Percentiles rank a stretch among this genome's conserved stretches.
phyloP scores from a whole-genome alignment of 2,329 filamentous ascomycete species.

The Alternaria brassicae region DNA sequence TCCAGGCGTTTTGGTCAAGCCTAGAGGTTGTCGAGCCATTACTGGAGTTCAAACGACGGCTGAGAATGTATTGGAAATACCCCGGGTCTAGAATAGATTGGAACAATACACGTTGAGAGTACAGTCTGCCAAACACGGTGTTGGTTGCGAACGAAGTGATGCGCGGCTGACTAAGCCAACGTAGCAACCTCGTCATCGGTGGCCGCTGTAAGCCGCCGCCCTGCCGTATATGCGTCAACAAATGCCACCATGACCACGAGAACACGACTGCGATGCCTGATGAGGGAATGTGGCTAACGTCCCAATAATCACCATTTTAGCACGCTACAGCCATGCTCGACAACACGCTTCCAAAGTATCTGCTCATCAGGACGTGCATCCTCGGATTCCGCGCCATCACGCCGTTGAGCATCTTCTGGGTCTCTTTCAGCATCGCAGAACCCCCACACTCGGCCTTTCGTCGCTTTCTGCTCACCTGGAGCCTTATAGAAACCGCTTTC shows the following conservation, averaged over 20 bases:
- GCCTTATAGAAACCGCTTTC: conserved; percentile 61
- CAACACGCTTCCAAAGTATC: conserved; percentile 48
- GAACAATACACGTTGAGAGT: background rate
- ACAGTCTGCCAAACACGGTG: background rate
- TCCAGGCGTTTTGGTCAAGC: background rate
- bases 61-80: background rate
- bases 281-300: background rate
- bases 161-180: conserved; percentile 11
- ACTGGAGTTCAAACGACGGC: background rate
- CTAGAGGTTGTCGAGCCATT: background rate
- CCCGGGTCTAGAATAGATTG: background rate
- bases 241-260: conserved; percentile 5
- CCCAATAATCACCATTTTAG: background rate
- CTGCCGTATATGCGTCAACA: conserved; percentile 4
- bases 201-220: background rate
- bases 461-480: conserved; percentile 54
- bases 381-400: conserved; percentile 58
- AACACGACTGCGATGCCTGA: background rate
- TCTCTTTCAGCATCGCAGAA: conserved; percentile 48
- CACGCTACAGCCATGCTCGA: conserved; percentile 49
- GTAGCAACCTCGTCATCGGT: conserved; percentile 8
- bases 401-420: conserved; percentile 59
- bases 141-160: conserved; percentile 1
- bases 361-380: conserved; percentile 60
- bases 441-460: conserved; percentile 35